Evolutionary conservation across 495 filamentous ascomycete genomes (phyloP), one percentile per base, ranked within the genome.

Genomic region (Penicillium egyptiacum): DNA sequence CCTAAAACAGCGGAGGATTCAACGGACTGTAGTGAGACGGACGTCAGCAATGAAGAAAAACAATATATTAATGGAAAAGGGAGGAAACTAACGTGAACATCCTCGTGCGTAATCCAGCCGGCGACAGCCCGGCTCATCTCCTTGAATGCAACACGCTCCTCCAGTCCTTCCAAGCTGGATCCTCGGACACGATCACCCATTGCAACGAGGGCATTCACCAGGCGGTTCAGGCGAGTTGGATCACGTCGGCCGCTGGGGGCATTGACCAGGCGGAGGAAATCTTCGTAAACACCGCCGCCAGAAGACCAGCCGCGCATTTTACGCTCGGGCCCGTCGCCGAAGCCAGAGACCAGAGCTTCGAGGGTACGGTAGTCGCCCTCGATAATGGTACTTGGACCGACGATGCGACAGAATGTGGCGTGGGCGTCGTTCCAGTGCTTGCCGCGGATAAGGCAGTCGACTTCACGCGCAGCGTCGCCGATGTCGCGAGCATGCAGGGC

Each of bases 391-490:
- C 80, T 78, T 0, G 93, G 93, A 0, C 86, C 94, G 16, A 98
- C 91, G 53, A 83, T 79, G 23, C 81, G 79, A 51, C 86, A 81
- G 55, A 98, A 88, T 1, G 91, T 91, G 30, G 81, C 77, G 70
- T 96, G 94, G 20, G 94, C 93, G 65, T 93, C 88, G 46, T 82
- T 81, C 76, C 85, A 89, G 50, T 89, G 82, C 45, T 80, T 81
- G 8, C 89, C 93, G 49, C 83, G 82, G 57, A 97, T 80, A 4
- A 96, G 82, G 56, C 84, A 90, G 42, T 86, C 78, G 6, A 91
- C 86, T 65, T 96, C 88, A 43, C 79, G 78, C 19, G 72, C 74
- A 20, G 86, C 73, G 64, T 92, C 82, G 54, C 83, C 80, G 47
- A 78, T 82, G 56, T 85, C 79, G 39, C 91, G 85, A 57, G 89